Conservation (phyloP, 2,329 filamentous ascomycete genomes). For the Aspergillus viridinutans region DNA sequence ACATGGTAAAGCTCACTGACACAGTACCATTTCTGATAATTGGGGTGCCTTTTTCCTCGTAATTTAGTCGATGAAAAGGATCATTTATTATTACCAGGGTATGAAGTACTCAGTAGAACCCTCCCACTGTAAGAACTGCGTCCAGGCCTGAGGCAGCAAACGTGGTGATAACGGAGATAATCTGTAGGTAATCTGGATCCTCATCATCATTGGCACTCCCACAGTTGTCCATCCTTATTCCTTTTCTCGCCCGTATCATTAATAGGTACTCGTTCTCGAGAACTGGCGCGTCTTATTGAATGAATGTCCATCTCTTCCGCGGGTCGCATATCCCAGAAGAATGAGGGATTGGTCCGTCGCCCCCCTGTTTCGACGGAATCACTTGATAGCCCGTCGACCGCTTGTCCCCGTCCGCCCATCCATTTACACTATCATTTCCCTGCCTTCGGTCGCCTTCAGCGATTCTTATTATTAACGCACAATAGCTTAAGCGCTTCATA, state of each 20-base stretch:
- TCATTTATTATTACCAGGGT: neutral
- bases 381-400: neutral
- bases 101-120: neutral
- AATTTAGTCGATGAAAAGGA: neutral
- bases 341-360: neutral
- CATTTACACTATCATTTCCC: neutral
- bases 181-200: neutral
- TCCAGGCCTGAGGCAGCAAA: neutral
- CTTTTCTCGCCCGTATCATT: neutral
- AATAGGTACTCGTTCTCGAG: neutral
- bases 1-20: neutral
- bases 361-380: neutral
- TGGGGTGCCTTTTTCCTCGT: too few species aligned
- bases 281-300: neutral
- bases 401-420: neutral
- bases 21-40: too few species aligned
- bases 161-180: slow-evolving; percentile 19
- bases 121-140: neutral
- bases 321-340: neutral
- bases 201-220: neutral
- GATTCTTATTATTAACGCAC: neutral
- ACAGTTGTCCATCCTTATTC: neutral
- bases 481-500: neutral
- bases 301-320: neutral
- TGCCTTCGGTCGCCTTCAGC: neutral